Evolutionary conservation across 208 protist species (phyloP).

Genomic region (Cochliopodium minus): DNA sequence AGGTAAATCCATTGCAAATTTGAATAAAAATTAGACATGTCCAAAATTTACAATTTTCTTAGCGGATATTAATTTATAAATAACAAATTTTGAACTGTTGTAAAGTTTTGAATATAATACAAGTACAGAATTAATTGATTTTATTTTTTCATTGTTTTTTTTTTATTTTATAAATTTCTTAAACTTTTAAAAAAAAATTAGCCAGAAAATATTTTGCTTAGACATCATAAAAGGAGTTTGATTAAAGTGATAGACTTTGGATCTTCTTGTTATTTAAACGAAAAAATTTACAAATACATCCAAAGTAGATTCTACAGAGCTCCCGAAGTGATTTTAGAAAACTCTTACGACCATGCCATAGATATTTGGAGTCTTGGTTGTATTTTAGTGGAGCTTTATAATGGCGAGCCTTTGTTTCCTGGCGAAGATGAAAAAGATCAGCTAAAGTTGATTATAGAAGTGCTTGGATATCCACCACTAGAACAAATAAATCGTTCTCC

Average conservation of each 20-base stretch:
- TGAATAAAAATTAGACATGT: too few relatives aligned
- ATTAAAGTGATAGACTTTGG: conserved; percentile 97
- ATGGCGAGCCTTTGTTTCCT: conserved; percentile 60
- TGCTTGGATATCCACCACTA: not conserved
- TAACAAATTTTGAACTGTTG: too few relatives aligned
- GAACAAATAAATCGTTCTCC: not conserved
- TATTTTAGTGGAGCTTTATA: conserved; percentile 93
- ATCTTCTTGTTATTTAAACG: conserved; percentile 71
- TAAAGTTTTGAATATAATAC: too few relatives aligned
- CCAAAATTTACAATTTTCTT: too few relatives aligned
- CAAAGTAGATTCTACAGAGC: conserved; percentile 91
- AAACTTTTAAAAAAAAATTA: too few relatives aligned
- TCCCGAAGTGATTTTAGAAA: conserved; percentile 83
- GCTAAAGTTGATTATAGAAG: conserved; percentile 43
- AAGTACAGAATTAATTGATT: too few relatives aligned
- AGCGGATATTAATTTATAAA: too few relatives aligned
- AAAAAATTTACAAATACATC: conserved; percentile 85
- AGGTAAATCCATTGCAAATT: too few relatives aligned
- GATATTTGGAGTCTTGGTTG: conserved; percentile 92
- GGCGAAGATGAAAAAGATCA: conserved; percentile 59
- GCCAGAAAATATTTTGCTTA: conserved; percentile 74
- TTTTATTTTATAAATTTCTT: too few relatives aligned
- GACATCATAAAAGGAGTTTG: conserved; percentile 51
- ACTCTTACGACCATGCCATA: conserved; percentile 73
- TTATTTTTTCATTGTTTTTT: too few relatives aligned